Evolutionary conservation across 2,329 filamentous ascomycete genomes (phyloP).

Genomic region (Fusarium robinianum): DNA sequence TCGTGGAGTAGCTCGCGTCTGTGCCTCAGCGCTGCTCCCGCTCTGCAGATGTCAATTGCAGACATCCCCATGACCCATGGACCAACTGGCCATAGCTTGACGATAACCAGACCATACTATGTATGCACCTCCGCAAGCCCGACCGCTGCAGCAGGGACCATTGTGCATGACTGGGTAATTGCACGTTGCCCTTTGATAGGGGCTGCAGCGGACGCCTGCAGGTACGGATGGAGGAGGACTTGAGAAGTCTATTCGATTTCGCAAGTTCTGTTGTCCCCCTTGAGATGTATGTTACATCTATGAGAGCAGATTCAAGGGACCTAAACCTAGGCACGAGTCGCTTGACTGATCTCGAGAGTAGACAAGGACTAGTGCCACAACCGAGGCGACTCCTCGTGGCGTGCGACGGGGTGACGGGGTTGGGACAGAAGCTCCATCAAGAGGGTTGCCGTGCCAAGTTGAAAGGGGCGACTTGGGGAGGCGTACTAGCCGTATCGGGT

Average conservation of each 20-base stretch:
- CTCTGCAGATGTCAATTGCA: too few relatives aligned
- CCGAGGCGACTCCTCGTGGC: conserved; percentile 12
- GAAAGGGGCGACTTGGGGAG: conserved; percentile 13
- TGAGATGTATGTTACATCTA: conserved; percentile 4
- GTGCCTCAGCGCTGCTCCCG: neutral
- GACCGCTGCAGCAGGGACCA: conserved; percentile 2
- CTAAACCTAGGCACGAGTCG: too few relatives aligned
- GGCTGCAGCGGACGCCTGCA: too few relatives aligned
- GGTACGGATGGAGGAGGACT: too few relatives aligned
- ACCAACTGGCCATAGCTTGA: conserved; percentile 5
- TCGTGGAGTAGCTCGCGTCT: conserved; percentile 3
- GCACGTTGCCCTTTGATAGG: too few relatives aligned
- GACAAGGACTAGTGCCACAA: conserved; percentile 13
- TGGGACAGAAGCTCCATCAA: conserved; percentile 10
- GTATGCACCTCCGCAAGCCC: neutral
- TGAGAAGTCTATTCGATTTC: too few relatives aligned
- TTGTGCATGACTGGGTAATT: too few relatives aligned
- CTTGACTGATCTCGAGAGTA: neutral
- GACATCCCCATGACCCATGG: conserved; percentile 1
- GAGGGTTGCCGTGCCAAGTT: conserved; percentile 8
- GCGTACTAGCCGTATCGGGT: conserved; percentile 22
- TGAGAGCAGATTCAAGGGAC: neutral
- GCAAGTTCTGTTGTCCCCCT: too few relatives aligned
- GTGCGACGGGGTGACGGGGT: conserved; percentile 15
- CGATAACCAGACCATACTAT: conserved; percentile 1